phyloP scores from a whole-genome alignment of 345 rosid genomes.

The Gossypium sturtianum region DNA sequence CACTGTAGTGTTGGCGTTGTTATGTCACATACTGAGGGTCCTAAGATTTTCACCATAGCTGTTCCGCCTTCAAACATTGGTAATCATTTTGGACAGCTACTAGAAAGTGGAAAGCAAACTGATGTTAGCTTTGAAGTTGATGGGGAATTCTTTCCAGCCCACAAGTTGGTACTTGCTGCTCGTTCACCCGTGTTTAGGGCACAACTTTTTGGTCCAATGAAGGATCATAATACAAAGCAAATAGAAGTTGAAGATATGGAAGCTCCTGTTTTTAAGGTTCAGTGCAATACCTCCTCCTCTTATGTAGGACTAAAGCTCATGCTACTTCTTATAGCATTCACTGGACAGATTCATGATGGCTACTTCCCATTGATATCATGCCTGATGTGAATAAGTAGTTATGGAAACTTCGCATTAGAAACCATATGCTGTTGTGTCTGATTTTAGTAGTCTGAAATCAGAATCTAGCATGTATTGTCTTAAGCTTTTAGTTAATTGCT shows the following conservation, averaged over 20 bases:
- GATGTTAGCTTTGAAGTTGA: slow-evolving; percentile 52
- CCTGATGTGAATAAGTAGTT: background rate
- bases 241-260: slow-evolving; percentile 50
- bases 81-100: slow-evolving; percentile 35
- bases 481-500: background rate
- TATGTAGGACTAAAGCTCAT: background rate
- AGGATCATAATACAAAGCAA: slow-evolving; percentile 38
- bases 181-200: slow-evolving; percentile 59
- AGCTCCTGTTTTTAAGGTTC: slow-evolving; percentile 48
- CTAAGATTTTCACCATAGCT: slow-evolving; percentile 37
- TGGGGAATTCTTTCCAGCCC: slow-evolving; percentile 44
- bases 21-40: slow-evolving; percentile 51
- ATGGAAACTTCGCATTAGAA: background rate
- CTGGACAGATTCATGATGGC: background rate
- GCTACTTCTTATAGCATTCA: background rate
- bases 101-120: slow-evolving; percentile 41
- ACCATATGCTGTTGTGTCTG: background rate
- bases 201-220: slow-evolving; percentile 57
- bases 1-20: slow-evolving; percentile 55
- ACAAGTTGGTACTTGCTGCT: slow-evolving; percentile 49
- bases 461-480: background rate
- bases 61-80: slow-evolving; percentile 43
- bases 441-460: background rate
- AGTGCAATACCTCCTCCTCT: background rate
- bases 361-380: background rate